Base-by-base conservation (phyloP, 2,329 filamentous ascomycete species). In the Exophiala sp. region DNA sequence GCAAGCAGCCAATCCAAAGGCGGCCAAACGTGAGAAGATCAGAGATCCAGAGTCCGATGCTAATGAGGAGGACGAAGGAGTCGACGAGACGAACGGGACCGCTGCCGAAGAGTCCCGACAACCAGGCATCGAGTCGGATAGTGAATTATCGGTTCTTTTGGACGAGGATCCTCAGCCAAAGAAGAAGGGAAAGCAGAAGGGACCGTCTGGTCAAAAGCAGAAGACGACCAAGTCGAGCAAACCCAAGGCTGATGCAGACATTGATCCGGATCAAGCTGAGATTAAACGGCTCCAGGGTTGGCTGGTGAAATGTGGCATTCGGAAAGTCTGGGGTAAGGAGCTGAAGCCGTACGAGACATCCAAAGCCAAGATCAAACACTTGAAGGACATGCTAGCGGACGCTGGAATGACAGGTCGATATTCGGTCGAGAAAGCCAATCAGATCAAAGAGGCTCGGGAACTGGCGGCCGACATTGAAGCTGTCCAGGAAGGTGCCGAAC, bases 271-370 rank as follows among this genome's bases (percentile, higher is more conserved):
- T 56, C 83, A 89, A 55, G 84, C 82, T 3, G 88, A 95, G 68
- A 87, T 96, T 67, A 97, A 96, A 71, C 87, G 85, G 45, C 77
- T 97, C 3, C 92, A 97, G 72, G 82, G 84, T 7, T 90, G 92
- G 71, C 80, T 99, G 5, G 74, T 86, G 42, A 96, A 96, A 71
- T 99, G 92, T 65, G 92, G 92, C 29, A 83, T 96, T 51, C 87
- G 90, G 49, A 97, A 96, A 68, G 82, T 96, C 57, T 99, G 94
- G 92, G 82, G 81, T 46, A 84, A 87, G 59, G 90, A 96, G 71
- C 79, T 99, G 24, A 89, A 89, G 68, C 77, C 84, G 50, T 91
- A 82, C 64, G 81, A 85, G 51, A 88, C 91, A 20, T 68, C 80
- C 3, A 87, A 84, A 57, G 89, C 83, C 46, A 96, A 96, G 76